Conservation (phyloP, 108 stramenopile species). For the Nitzschia palea region DNA sequence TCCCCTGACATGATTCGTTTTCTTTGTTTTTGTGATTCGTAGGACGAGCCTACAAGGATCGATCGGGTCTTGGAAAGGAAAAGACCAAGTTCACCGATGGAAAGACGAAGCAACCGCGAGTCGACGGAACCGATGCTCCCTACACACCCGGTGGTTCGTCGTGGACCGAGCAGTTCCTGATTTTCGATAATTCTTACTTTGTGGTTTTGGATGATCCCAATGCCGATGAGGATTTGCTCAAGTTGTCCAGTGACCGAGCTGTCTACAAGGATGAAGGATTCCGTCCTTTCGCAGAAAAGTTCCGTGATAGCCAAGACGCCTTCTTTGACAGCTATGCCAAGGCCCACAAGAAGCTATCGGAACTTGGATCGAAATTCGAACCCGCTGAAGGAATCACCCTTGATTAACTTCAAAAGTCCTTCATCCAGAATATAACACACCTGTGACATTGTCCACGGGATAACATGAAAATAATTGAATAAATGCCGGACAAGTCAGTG, state of each 20-base stretch:
- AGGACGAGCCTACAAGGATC: conserved; percentile 75
- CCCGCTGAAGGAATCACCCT: conserved; percentile 50
- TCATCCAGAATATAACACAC: no score
- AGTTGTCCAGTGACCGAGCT: conserved; percentile 74
- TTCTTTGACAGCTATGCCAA: conserved; percentile 92
- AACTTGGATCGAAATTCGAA: conserved; percentile 87
- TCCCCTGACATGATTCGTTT: no score
- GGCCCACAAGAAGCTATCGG: conserved; percentile 90
- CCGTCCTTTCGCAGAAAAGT: conserved; percentile 68
- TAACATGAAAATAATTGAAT: no score
- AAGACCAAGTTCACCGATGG: conserved; percentile 95
- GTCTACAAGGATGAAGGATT: conserved; percentile 78
- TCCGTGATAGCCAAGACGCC: conserved; percentile 83
- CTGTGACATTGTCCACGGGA: no score
- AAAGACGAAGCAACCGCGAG: conserved; percentile 59
- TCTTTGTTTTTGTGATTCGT: background rate
- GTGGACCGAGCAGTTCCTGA: conserved; percentile 76
- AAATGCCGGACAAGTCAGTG: no score
- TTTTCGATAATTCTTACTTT: conserved; percentile 91
- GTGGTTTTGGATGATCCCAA: conserved; percentile 45
- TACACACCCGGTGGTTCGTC: conserved; percentile 87
- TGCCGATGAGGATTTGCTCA: conserved; percentile 70
- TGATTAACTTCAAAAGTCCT: background rate
- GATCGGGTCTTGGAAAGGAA: conserved; percentile 81
- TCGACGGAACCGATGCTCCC: conserved; percentile 85